phyloP scores from a whole-genome alignment of 345 rosid genomes.

The Lumnitzera racemosa region DNA sequence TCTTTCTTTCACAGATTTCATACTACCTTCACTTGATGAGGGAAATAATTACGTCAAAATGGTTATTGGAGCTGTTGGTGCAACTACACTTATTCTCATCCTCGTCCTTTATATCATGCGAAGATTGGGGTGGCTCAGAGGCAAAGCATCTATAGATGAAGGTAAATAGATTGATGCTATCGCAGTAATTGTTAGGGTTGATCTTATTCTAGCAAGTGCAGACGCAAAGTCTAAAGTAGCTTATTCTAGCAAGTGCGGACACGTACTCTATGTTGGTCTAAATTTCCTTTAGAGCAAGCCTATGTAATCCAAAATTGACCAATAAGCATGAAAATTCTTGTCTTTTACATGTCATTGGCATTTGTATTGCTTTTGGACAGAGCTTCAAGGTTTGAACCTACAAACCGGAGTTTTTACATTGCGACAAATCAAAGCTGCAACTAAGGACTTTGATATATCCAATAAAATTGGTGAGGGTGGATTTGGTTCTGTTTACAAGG shows the following conservation, averaged over 20 bases:
- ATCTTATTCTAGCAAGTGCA: no score
- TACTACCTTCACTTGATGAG: slow-evolving; percentile 33
- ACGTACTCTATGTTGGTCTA: no score
- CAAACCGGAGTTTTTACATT: slow-evolving; percentile 59
- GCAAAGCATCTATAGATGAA: slow-evolving; percentile 39
- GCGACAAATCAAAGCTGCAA: slow-evolving; percentile 63
- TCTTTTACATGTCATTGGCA: slow-evolving; percentile 9
- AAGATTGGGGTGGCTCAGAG: slow-evolving; percentile 49
- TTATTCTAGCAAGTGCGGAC: no score
- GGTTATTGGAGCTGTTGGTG: slow-evolving; percentile 25
- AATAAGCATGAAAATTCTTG: neutral
- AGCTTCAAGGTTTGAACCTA: slow-evolving; percentile 52
- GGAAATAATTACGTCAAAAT: slow-evolving; percentile 16
- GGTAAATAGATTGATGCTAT: slow-evolving; percentile 26
- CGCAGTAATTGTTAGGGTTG: slow-evolving; percentile 3
- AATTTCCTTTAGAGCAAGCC: no score
- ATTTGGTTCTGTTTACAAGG: slow-evolving; percentile 71
- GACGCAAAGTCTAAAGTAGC: no score
- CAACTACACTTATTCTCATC: slow-evolving; percentile 30
- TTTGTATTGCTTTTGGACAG: slow-evolving; percentile 27
- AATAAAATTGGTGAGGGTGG: slow-evolving; percentile 80
- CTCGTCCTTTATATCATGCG: slow-evolving; percentile 25
- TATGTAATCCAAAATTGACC: no score
- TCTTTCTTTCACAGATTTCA: slow-evolving; percentile 38
- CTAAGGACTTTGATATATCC: slow-evolving; percentile 44